Conservation (phyloP, 2,329 filamentous ascomycete genomes). For the Sporothrix humicola region DNA sequence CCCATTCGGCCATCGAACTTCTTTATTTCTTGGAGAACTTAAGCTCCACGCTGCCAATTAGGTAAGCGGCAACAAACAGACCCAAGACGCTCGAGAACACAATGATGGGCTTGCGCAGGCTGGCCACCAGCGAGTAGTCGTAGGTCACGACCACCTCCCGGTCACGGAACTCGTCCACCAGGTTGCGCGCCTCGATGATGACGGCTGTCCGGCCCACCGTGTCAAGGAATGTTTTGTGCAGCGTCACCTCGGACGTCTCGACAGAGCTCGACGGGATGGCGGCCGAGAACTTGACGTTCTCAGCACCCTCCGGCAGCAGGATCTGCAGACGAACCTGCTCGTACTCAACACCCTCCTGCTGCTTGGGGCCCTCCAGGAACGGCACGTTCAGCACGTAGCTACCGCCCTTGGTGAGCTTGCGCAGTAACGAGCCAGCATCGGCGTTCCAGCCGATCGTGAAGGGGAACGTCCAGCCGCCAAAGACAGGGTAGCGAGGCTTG, state of each 20-base stretch:
- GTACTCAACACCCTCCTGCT: constrained; percentile 84
- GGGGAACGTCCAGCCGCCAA: constrained; percentile 97
- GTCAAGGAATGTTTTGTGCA: constrained; percentile 92
- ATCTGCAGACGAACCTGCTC: constrained; percentile 79
- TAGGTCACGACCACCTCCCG: constrained; percentile 86
- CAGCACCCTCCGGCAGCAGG: constrained; percentile 88
- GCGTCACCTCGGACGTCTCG: constrained; percentile 60
- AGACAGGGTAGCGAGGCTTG: constrained; percentile 93
- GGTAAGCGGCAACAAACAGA: constrained; percentile 77
- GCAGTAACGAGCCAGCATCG: constrained; percentile 76
- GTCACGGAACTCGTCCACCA: constrained; percentile 89
- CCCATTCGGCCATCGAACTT: not conserved
- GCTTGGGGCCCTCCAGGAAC: constrained; percentile 90
- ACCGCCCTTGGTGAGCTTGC: constrained; percentile 63
- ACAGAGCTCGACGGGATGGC: constrained; percentile 70
- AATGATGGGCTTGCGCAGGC: constrained; percentile 83
- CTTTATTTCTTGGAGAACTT: constrained; percentile 64
- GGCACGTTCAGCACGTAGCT: constrained; percentile 88
- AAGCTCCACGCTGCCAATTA: constrained; percentile 77
- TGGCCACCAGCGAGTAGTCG: constrained; percentile 75
- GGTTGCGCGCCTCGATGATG: constrained; percentile 78
- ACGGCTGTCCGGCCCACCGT: constrained; percentile 86
- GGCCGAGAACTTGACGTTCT: constrained; percentile 78
- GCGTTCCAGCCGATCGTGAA: constrained; percentile 97
- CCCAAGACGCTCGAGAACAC: constrained; percentile 74